phyloP scores from a whole-genome alignment of 1,284 basidiomycete species.

The Apiotrichum sp. region DNA sequence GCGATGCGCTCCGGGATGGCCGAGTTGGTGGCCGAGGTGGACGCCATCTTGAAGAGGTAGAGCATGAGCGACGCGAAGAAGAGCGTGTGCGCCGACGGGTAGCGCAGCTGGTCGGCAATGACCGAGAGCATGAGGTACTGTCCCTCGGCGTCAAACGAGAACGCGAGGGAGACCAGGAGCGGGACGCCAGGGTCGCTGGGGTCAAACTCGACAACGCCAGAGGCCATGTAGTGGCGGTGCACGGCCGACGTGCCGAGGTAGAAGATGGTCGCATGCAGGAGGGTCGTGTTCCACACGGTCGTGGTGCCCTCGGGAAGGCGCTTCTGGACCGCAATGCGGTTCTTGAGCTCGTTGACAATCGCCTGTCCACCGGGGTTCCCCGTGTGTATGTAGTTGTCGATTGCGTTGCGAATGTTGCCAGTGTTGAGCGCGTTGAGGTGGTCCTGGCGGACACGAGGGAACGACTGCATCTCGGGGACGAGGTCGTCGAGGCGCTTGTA shows the following conservation, averaged over 20 bases:
- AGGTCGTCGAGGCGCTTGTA: constrained; percentile 52
- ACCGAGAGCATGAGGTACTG: constrained; percentile 89
- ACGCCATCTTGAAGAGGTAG: constrained; percentile 60
- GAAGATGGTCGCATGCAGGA: constrained; percentile 90
- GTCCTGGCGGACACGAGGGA: constrained; percentile 86
- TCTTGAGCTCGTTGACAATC: constrained; percentile 71
- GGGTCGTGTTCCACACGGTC: constrained; percentile 79
- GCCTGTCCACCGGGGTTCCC: constrained; percentile 50
- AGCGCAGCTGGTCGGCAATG: constrained; percentile 87
- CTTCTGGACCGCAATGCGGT: constrained; percentile 60
- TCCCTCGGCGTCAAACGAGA: constrained; percentile 83
- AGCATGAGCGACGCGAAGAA: constrained; percentile 90
- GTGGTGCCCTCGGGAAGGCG: constrained; percentile 50
- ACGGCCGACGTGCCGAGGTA: constrained; percentile 87
- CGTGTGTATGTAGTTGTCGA: constrained; percentile 78
- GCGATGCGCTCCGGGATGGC: constrained; percentile 81
- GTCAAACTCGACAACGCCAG: constrained; percentile 71
- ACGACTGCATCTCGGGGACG: constrained; percentile 79
- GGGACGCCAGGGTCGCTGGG: constrained; percentile 73
- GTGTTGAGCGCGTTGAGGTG: constrained; percentile 72
- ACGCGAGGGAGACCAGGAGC: constrained; percentile 71
- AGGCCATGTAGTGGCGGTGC: constrained; percentile 68
- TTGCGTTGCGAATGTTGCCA: constrained; percentile 65
- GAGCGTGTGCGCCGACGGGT: constrained; percentile 92
- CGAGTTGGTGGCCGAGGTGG: constrained; percentile 9